These are phyloP conservation scores for Alternaria longipes DNA, from an alignment of 2,329 filamentous ascomycete genomes.

Conservation along the genomic window DNA sequence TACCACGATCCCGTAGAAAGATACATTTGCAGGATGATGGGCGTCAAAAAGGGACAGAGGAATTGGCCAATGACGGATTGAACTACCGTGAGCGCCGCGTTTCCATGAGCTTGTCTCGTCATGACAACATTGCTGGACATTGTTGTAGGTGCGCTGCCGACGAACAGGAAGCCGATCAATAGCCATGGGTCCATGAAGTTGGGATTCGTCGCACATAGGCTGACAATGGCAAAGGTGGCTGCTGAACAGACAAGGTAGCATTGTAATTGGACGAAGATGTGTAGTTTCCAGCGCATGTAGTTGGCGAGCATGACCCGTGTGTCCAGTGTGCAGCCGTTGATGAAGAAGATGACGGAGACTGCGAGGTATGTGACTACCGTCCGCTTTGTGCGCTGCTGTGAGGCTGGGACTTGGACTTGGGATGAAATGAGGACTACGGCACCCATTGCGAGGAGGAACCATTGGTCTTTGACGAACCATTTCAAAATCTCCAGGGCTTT, in stretches of 20 bases:
- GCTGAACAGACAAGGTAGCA: conserved; percentile 73
- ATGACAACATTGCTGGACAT: conserved; percentile 79
- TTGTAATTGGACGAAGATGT: conserved; percentile 72
- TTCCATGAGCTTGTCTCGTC: conserved; percentile 74
- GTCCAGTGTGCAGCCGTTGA: conserved; percentile 74
- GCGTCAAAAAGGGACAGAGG: conserved; percentile 72
- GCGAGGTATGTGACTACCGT: conserved; percentile 70
- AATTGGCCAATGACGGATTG: conserved; percentile 77
- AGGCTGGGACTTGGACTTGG: conserved; percentile 64
- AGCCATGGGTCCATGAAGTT: conserved; percentile 69
- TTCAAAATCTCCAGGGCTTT: conserved; percentile 24
- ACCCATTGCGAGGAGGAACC: conserved; percentile 71
- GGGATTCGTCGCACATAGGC: conserved; percentile 60
- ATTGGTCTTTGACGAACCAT: conserved; percentile 64
- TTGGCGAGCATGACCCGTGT: conserved; percentile 69
- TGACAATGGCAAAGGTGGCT: conserved; percentile 66
- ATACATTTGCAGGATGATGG: conserved; percentile 70
- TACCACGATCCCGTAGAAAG: conserved; percentile 64
- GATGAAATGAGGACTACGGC: conserved; percentile 63
- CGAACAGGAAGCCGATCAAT: conserved; percentile 72
- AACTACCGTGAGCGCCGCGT: conserved; percentile 60
- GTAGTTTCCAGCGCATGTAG: conserved; percentile 72
- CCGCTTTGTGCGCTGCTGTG: conserved; percentile 61
- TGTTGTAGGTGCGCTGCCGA: conserved; percentile 75
- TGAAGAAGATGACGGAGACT: conserved; percentile 74